Base-by-base conservation (phyloP, 257 asterid species). In the Gentiana dahurica region DNA sequence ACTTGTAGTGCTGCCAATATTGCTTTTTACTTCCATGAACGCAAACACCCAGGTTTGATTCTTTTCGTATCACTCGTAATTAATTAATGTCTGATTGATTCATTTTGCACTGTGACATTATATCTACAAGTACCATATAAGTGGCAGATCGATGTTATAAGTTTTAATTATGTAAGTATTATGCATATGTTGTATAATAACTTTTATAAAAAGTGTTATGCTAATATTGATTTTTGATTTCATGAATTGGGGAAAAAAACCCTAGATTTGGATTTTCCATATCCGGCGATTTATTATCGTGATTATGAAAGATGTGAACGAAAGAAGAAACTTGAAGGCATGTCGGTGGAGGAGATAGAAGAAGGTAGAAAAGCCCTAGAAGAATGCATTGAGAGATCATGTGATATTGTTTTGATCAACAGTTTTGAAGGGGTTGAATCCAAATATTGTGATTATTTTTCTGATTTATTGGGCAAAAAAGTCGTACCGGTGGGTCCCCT, bases 221-320 rank as follows among this genome's bases (percentile, higher is more conserved):
- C 24, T 24, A 24, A 24, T 24, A 24, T 24, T 24, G 24, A 24
- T 39, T 39, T 39, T 39, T 39, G 60, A 38, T 1, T 3, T 1
- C 77, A 71, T 35, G 0, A 44, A 6, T 0, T 12, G 8, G 35
- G 24, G 24, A 24, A 24, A 15, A 43, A 24, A 44, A 43, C 34
- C 38, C 39, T 41, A 51, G 61, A 24, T 41, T 1, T 32, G 1
- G 66, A 63, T 24, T 67, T 39, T 51, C 80, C 74, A 1, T 75
- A 65, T 43, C 32, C 52, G 6, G 36, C 49, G 44, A 57, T 57
- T 4, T 57, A 32, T 45, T 57, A 57, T 12, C 62, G 39, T 33
- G 45, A 5, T 32, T 33, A 44, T 12, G 62, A 57, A 32, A 51
- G 6, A 5, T 3, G 6, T 41, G 9, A 2, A 6, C 13, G 44